phyloP scores from a whole-genome alignment of 768 basidiomycete species.

The Fomitopsis pulvina region DNA sequence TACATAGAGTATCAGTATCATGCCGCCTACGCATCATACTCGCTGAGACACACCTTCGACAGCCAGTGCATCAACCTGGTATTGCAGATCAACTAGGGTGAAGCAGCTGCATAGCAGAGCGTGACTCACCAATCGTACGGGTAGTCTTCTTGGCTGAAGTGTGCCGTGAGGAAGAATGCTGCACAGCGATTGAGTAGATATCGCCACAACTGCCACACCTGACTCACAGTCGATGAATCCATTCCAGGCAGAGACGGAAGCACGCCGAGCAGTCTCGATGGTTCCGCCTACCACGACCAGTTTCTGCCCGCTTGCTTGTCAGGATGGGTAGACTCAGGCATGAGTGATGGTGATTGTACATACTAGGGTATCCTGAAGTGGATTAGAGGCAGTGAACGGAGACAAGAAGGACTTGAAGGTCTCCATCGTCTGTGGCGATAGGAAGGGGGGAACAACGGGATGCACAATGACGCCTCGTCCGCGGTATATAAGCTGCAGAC shows the following conservation, averaged over 20 bases:
- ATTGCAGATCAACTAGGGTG: conserved; percentile 4
- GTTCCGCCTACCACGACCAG: conserved; percentile 87
- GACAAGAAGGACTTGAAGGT: conserved; percentile 64
- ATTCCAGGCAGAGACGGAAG: conserved; percentile 82
- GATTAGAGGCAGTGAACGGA: conserved; percentile 56
- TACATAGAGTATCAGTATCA: too few relatives aligned
- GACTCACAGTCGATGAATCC: conserved; percentile 80
- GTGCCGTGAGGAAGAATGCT: conserved; percentile 88
- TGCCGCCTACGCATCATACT: conserved; percentile 2
- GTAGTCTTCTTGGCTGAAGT: conserved; percentile 84
- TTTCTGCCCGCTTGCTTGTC: too few relatives aligned
- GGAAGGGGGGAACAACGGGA: conserved; percentile 11
- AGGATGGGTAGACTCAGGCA: background rate
- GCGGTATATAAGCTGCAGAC: conserved; percentile 16
- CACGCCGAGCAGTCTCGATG: conserved; percentile 77
- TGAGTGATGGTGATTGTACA: background rate
- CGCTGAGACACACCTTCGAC: conserved; percentile 48
- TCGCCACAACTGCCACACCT: background rate
- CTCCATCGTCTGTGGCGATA: conserved; percentile 44
- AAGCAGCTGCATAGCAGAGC: conserved; percentile 9
- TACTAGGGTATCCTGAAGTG: conserved; percentile 78
- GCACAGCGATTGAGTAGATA: conserved; percentile 8
- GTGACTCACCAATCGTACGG: conserved; percentile 68
- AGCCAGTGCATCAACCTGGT: conserved; percentile 88
- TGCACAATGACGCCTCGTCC: conserved; percentile 1